These are phyloP conservation scores for Tulasnella sp. DNA, from an alignment of 768 basidiomycete species.

Conservation along the genomic window DNA sequence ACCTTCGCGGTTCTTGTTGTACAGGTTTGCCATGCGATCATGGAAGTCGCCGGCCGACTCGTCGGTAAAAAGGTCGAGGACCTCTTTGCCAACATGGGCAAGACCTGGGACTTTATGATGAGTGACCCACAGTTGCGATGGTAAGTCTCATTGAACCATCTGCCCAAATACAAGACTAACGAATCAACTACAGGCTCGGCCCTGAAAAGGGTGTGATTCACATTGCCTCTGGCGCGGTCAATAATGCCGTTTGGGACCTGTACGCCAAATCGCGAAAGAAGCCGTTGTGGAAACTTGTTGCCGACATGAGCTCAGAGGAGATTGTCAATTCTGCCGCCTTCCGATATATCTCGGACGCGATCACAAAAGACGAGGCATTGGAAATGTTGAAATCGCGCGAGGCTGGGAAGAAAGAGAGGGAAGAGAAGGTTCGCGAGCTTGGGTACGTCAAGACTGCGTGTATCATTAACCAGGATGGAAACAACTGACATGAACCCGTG, in stretches of 20 bases:
- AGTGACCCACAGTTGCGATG: conserved; percentile 87
- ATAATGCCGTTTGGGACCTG: conserved; percentile 94
- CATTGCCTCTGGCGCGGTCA: conserved; percentile 77
- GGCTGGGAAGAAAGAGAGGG: conserved; percentile 65
- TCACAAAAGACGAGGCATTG: conserved; percentile 85
- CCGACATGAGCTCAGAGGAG: conserved; percentile 83
- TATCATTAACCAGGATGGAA: too few relatives aligned
- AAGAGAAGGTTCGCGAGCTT: conserved; percentile 56
- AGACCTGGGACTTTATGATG: conserved; percentile 77
- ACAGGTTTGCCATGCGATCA: conserved; percentile 74
- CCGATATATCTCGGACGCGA: conserved; percentile 78
- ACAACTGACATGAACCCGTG: too few relatives aligned
- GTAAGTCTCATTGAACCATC: conserved; percentile 37
- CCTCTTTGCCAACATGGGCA: conserved; percentile 84
- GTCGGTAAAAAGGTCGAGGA: conserved; percentile 71
- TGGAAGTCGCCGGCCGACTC: conserved; percentile 68
- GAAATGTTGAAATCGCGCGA: conserved; percentile 69
- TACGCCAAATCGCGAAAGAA: conserved; percentile 69
- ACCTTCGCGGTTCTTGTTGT: neutral
- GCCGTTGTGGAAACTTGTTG: conserved; percentile 89
- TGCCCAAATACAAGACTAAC: too few relatives aligned
- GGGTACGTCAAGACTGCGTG: too few relatives aligned
- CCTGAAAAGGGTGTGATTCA: conserved; percentile 95
- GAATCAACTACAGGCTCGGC: conserved; percentile 73
- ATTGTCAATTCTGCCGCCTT: conserved; percentile 67